These are phyloP conservation scores for Ceratopteris richardii DNA, from an alignment of 75 land plant genomes.

Conservation along the genomic window DNA sequence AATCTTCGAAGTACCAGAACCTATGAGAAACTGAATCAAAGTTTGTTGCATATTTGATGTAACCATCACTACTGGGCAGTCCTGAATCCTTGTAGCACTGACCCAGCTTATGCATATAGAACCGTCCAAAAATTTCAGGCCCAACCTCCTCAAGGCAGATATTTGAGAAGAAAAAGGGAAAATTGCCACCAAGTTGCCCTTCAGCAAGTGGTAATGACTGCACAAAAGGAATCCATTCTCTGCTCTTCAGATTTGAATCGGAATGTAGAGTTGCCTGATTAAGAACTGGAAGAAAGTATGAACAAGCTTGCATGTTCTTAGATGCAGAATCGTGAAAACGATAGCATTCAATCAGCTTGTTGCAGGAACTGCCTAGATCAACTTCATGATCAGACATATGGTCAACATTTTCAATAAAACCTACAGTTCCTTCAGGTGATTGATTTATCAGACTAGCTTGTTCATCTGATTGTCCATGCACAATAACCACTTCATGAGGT, in stretches of 20 bases:
- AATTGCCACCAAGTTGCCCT: neutral
- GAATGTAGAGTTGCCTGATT: neutral
- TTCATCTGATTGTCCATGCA: conserved; percentile 4
- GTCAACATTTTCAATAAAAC: neutral
- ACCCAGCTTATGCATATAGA: neutral
- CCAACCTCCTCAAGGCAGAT: neutral
- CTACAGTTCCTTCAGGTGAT: neutral
- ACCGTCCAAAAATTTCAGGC: conserved; percentile 2
- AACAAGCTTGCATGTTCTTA: no score
- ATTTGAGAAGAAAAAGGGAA: conserved; percentile 2
- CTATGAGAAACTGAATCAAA: neutral
- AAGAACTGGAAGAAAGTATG: no score
- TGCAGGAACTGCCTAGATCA: neutral
- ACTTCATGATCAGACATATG: neutral
- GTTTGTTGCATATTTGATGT: neutral
- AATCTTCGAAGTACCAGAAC: conserved; percentile 2
- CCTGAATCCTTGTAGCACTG: neutral
- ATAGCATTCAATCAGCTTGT: no score
- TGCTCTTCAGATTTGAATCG: neutral
- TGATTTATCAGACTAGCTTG: neutral
- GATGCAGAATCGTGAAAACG: no score
- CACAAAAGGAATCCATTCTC: neutral
- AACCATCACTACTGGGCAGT: neutral
- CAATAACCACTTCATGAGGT: neutral
- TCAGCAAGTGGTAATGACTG: neutral